Evolutionary conservation across 768 basidiomycete genomes (phyloP).

Genomic region (Phylloporus rhodoxanthus): DNA sequence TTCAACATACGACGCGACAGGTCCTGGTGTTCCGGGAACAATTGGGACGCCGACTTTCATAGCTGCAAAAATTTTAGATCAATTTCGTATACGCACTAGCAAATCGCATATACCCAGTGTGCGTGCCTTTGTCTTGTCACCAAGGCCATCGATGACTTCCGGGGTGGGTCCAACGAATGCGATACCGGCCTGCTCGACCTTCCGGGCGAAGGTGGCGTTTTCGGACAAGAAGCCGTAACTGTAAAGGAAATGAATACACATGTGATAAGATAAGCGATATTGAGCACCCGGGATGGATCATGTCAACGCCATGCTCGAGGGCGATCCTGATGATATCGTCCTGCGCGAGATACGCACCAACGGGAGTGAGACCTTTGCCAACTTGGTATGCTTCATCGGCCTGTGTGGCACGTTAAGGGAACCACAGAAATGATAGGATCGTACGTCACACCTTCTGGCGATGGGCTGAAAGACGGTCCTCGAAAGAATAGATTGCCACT

Average conservation of each 20-base stretch:
- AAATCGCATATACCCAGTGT: conserved; percentile 54
- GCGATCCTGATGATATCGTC: conserved; percentile 95
- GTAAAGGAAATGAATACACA: conserved; percentile 5
- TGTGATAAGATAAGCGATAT: not conserved
- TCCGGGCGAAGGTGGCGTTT: conserved; percentile 94
- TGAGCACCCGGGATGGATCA: conserved; percentile 95
- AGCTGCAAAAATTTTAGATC: conserved; percentile 40
- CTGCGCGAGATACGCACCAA: conserved; percentile 94
- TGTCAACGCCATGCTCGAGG: conserved; percentile 97
- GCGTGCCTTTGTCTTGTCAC: conserved; percentile 98
- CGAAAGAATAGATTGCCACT: conserved; percentile 96
- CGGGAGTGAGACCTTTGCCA: conserved; percentile 92
- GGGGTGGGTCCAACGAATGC: conserved; percentile 95
- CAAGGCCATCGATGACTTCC: conserved; percentile 93
- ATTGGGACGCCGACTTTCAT: conserved; percentile 90
- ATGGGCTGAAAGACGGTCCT: conserved; percentile 95
- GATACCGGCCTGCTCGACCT: conserved; percentile 96
- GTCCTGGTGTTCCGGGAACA: conserved; percentile 96
- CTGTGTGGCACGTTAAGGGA: conserved; percentile 37
- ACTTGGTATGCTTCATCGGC: conserved; percentile 99
- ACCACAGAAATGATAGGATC: not conserved
- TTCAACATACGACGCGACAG: conserved; percentile 73
- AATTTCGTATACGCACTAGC: not conserved
- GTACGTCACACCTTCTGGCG: conserved; percentile 80
- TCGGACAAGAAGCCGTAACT: conserved; percentile 98